Evolutionary conservation across 768 basidiomycete species (phyloP), one percentile per base, ranked within the genome.

Genomic region (Lyophyllum decastes): DNA sequence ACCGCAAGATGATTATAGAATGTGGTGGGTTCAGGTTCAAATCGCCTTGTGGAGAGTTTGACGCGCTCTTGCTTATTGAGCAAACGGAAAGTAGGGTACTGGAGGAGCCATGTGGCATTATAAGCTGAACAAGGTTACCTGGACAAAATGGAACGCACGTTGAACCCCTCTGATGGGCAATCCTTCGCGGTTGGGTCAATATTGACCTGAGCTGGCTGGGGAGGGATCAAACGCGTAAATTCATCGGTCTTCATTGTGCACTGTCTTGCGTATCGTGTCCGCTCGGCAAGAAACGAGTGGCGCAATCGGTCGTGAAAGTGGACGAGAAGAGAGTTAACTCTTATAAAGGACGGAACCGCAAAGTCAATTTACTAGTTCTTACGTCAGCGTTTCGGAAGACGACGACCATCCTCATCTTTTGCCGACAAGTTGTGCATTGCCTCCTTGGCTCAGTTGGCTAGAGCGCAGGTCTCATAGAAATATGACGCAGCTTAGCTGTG

Each of bases 41-140:
- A 70, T 0, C 79, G 73, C 17, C 79, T 65, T 1, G 78, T 72
- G 14, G 90, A 92, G 8, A 93, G 68, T 49, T 79, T 76, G 43
- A 89, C 76, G 61, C 91, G 87, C 34, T 82, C 73, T 49, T 85
- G 83, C 66, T 89, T 92, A 69, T 82, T 82, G 44, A 83, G 66
- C 35, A 78, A 77, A 19, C 78, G 77, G 63, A 82, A 80, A 24
- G 71, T 68, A 2, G 82, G 81, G 64, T 75, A 84, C 82, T 84
- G 60, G 0, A 59, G 44, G 22, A 17, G 44, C 45, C n/a, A 34
- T 35, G 24, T 50, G 43, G 19, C 55, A 57, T 50, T n/a, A 57
- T 58, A 19, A 35, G 57, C 25, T 34, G 9, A 46, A 19, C 34
- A 6, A 53, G 52, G 25, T 34, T 11, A 41, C 17, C 33, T 3